Evolutionary conservation across 768 basidiomycete species (phyloP), one percentile per base, ranked within the genome.

Genomic region (Agaricus sinodeliciosus): DNA sequence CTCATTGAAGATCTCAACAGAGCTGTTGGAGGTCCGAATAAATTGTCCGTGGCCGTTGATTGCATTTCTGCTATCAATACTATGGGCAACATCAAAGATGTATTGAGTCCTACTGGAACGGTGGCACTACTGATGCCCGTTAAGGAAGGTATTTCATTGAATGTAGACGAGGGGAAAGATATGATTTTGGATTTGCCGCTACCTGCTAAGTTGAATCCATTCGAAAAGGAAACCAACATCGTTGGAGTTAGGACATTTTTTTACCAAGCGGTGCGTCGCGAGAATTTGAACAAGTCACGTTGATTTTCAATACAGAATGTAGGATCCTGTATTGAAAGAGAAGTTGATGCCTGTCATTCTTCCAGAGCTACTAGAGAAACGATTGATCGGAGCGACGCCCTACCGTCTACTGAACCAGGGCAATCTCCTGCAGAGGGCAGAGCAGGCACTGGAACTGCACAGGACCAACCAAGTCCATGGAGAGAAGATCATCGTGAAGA

Each of bases 391-490:
- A 51, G 76, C 79, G 13, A 74, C 68, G 47, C 67, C 64, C 1
- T 63, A 75, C 11, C 65, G 64, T 11, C 56, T 80, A 28, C 34
- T 77, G 34, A 70, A 76, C 44, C 58, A 75, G 46, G 77, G 75
- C 1, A 58, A 65, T 11, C 63, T 79, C 44, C 66, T 69, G 49
- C 71, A 75, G 27, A 66, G 78, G 19, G 71, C 73, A 0, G 65
- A 61, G 13, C 58, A 53, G n/a, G 79, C 74, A 0, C 57, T 79
- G 39, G 70, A 75, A 45, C 55, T 80, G 36, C 54, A 79, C 37
- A 69, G 76, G 46, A 67, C 72, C 34, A 77, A 77, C 56, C 69
- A 73, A 60, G 62, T 78, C 43, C 76, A 72, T 36, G 77, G 77
- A 22, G 75, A 78, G 62, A 81, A 79, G 53, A 67, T 77, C 1